Base-by-base conservation (phyloP, 352 stramenopile genomes). In the Thalassiosira mediterranea region DNA sequence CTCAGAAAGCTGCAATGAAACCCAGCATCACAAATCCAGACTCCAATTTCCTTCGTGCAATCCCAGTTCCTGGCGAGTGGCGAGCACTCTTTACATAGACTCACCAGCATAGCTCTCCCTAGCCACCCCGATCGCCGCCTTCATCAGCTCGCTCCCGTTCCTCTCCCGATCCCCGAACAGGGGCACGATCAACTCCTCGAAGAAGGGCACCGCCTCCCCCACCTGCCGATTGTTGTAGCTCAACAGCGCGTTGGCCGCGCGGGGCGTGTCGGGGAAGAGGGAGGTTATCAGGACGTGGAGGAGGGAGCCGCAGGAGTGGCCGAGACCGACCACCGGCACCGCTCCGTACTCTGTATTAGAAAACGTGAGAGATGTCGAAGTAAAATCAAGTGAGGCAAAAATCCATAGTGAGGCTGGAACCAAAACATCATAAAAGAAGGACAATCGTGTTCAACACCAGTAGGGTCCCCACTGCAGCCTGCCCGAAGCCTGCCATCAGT, bases 211-310 rank as follows among this genome's bases (percentile, higher is more conserved):
- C 1, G 87, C 87, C 4, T 90, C 87, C 2, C 44, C 47, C 1
- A 92, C 74, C 2, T 82, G 76, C 62, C 90, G 88, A 79, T 95
- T 95, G 69, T 94, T 95, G 78, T 90, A 96, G 61, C 85, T 93
- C 15, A 96, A 77, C 0, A 96, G 63, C 4, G 89, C 90, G 81
- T 95, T 93, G 15, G 72, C 88, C 0, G 88, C 86, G 1, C 90
- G 59, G 1, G 89, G 91, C 26, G 89, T 95, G 60, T 95, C 90
- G 15, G 90, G 91, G 71, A 95, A 95, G 2, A 96, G 58, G 44
- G 68, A 91, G 0, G 87, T 93, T 53, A 95, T 93, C 5, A 96
- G 70, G 31, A 94, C 61, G 15, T 95, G 90, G 28, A 96, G 76
- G 19, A 96, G 57, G 5, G 91, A 79, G 11, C 92, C 92, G 56